phyloP scores from a whole-genome alignment of 805 yeast species.

The Candida rishiriensis region DNA sequence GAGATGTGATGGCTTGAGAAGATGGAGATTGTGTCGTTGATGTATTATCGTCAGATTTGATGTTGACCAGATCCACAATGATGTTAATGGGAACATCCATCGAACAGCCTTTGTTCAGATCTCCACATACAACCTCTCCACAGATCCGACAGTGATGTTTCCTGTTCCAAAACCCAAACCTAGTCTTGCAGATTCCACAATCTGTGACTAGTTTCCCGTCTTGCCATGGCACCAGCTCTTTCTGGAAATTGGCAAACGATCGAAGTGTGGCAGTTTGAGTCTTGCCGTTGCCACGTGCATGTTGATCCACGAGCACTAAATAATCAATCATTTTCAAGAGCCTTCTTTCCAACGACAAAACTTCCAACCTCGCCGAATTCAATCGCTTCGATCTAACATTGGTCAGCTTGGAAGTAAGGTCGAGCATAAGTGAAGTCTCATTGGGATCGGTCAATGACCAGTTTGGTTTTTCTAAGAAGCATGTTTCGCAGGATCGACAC shows the following conservation, averaged over 20 bases:
- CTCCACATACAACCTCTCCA: slow-evolving; percentile 79
- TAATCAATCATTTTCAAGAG: slow-evolving; percentile 38
- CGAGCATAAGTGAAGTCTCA: slow-evolving; percentile 19
- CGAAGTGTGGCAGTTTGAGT: too few relatives aligned
- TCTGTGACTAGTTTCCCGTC: slow-evolving; percentile 40
- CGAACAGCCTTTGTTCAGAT: slow-evolving; percentile 60
- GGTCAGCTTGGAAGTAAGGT: slow-evolving; percentile 41
- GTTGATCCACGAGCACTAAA: slow-evolving; percentile 8
- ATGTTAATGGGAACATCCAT: slow-evolving; percentile 55
- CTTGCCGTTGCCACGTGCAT: too few relatives aligned
- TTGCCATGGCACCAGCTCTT: slow-evolving; percentile 61
- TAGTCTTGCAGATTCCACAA: slow-evolving; percentile 61
- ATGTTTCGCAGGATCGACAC: slow-evolving; percentile 63
- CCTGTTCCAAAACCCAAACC: slow-evolving; percentile 53
- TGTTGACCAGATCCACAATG: slow-evolving; percentile 35
- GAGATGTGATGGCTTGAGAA: too few relatives aligned
- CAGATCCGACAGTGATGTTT: slow-evolving; percentile 93
- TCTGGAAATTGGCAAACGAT: slow-evolving; percentile 31
- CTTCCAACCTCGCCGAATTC: slow-evolving; percentile 48
- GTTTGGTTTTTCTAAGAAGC: slow-evolving; percentile 56
- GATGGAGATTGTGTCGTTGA: neutral
- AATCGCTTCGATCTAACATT: slow-evolving; percentile 36
- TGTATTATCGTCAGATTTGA: slow-evolving; percentile 6
- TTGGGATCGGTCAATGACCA: slow-evolving; percentile 22
- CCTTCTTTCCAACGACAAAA: slow-evolving; percentile 58